Evolutionary conservation across 176 grass and related monocot species (phyloP).

Genomic region (Raddia distichophylla): DNA sequence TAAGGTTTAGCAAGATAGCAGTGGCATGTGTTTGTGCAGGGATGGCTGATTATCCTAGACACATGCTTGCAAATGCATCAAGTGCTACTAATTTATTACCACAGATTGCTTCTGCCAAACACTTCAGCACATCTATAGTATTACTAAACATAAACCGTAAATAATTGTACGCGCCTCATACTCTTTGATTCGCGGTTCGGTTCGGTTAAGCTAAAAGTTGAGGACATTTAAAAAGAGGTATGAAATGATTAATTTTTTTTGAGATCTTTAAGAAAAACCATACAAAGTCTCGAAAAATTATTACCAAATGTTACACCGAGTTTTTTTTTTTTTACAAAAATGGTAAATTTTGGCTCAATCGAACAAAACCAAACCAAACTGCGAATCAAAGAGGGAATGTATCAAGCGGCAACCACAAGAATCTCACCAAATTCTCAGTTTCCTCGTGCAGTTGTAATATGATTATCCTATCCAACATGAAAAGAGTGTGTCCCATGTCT

Average conservation of each 20-base stretch:
- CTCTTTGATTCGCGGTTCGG: too few species aligned
- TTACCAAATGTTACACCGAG: too few species aligned
- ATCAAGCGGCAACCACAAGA: background rate
- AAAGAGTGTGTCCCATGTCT: conserved; percentile 2
- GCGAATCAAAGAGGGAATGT: background rate
- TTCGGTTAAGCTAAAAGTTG: too few species aligned
- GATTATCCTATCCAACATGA: background rate
- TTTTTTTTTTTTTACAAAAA: too few species aligned
- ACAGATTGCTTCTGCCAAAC: conserved; percentile 2
- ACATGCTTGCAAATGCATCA: conserved; percentile 36
- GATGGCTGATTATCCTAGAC: background rate
- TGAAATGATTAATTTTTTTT: too few species aligned
- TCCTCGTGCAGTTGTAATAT: background rate
- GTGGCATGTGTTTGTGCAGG: conserved; percentile 10
- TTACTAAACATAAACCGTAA: background rate
- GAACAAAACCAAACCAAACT: too few species aligned
- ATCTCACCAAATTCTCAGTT: background rate
- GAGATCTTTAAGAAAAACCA: too few species aligned
- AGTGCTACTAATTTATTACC: conserved; percentile 19
- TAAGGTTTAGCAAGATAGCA: background rate
- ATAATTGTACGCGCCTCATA: background rate
- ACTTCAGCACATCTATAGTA: background rate
- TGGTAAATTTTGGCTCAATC: too few species aligned
- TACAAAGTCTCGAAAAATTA: too few species aligned
- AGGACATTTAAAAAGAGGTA: too few species aligned